Evolutionary conservation across 352 stramenopile genomes (phyloP).

Genomic region (Pythium utonaiense): DNA sequence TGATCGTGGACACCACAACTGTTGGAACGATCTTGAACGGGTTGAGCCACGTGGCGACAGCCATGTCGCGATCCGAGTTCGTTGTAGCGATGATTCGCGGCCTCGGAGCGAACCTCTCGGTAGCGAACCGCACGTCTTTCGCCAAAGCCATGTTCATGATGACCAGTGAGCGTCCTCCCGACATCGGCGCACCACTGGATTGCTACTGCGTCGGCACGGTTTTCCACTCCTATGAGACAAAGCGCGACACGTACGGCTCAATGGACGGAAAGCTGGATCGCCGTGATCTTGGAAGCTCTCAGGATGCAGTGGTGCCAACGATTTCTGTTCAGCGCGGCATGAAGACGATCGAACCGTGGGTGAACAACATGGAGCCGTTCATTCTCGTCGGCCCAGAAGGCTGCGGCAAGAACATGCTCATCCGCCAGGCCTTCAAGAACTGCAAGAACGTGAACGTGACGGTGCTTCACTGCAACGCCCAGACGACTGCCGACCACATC

Average conservation of each 20-base stretch:
- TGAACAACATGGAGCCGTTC: slow-evolving; percentile 92
- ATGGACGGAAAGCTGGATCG: slow-evolving; percentile 66
- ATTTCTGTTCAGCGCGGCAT: slow-evolving; percentile 85
- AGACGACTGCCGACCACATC: slow-evolving; percentile 92
- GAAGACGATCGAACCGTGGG: slow-evolving; percentile 88
- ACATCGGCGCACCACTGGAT: slow-evolving; percentile 84
- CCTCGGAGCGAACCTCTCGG: slow-evolving; percentile 89
- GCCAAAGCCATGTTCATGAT: slow-evolving; percentile 92
- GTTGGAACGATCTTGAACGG: slow-evolving; percentile 93
- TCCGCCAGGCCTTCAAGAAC: slow-evolving; percentile 87
- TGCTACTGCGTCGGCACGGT: slow-evolving; percentile 78
- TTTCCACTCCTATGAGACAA: slow-evolving; percentile 76
- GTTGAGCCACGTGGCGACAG: slow-evolving; percentile 80
- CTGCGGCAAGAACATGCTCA: slow-evolving; percentile 94
- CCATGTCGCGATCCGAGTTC: slow-evolving; percentile 83
- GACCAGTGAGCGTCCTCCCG: slow-evolving; percentile 86
- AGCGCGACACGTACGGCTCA: slow-evolving; percentile 69
- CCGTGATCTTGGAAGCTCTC: slow-evolving; percentile 35
- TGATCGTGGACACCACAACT: slow-evolving; percentile 90
- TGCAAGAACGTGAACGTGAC: slow-evolving; percentile 72
- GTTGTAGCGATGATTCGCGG: slow-evolving; percentile 90
- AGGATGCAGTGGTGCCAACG: slow-evolving; percentile 66
- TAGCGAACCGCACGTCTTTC: slow-evolving; percentile 72
- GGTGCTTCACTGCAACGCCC: slow-evolving; percentile 93
- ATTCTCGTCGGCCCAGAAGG: slow-evolving; percentile 93